Base-by-base conservation (phyloP, 345 rosid species). In the Excoecaria agallocha region DNA sequence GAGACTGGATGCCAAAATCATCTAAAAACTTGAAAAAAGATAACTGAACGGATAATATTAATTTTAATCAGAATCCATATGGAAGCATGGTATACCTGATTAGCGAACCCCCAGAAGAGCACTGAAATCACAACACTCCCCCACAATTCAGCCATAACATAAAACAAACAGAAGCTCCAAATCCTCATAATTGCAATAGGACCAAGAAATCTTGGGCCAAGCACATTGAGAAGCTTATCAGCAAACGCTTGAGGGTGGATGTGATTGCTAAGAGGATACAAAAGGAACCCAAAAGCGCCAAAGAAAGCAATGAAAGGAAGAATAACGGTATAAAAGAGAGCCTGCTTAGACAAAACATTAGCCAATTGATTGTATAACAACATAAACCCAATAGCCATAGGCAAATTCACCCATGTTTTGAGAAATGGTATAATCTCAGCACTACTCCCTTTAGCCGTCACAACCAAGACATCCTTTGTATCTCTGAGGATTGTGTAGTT, bases 81-180 rank as follows among this genome's bases (percentile, higher is more conserved):
- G n/a, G 70, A 61, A 56, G 41, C 46, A 46, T 63, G 70, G 57
- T 80, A 69, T 72, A 92, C 98, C 97, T 94, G 98, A 88, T 94
- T 94, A 43, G 98, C 98, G 66, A 92, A 89, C 13, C 98, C 98
- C 98, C 98, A 94, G 71, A 94, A 94, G 43, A 94, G 90, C 80
- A 94, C 98, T 25, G 98, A 94, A 74, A 94, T 70, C 51, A 94
- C 98, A 45, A 94, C 98, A 46, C 98, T 94, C 25, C 98, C 98
- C 97, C 98, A 94, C 82, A 92, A 89, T 81, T 94, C 98, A 81
- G 97, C 98, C 98, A 94, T 94, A 74, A 94, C 98, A 85, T 94
- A 94, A 80, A 94, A 94, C 88, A 94, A 84, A 82, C 97, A 92
- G 86, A 92, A 94, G 65, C 88, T 87, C 98, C 98, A 94, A 82